phyloP scores from a whole-genome alignment of 2,329 filamentous ascomycete species.

The Fusarium sororula region DNA sequence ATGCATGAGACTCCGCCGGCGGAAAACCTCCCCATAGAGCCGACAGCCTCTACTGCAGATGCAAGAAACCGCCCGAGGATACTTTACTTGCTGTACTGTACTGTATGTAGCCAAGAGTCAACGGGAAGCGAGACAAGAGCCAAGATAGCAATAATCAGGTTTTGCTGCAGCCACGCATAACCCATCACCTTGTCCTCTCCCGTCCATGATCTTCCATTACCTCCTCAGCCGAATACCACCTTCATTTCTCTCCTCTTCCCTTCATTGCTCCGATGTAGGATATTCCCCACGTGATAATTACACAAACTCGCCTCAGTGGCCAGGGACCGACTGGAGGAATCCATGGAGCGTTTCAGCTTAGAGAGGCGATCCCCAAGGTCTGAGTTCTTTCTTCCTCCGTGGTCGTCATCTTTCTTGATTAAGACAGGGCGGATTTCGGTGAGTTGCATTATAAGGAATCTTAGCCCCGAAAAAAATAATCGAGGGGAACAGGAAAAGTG shows the following conservation, averaged over 20 bases:
- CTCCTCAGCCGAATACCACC: background rate
- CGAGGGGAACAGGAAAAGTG: background rate
- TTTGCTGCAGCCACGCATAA: background rate
- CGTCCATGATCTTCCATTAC: background rate
- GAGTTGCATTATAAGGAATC: conserved; percentile 11
- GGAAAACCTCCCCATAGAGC: background rate
- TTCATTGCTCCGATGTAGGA: background rate
- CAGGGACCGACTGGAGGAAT: background rate
- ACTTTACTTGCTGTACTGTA: background rate
- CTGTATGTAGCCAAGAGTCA: background rate
- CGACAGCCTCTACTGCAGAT: background rate
- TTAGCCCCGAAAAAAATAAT: conserved; percentile 8
- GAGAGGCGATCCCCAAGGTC: conserved; percentile 2
- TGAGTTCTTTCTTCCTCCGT: background rate
- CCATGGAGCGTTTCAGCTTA: conserved; percentile 15
- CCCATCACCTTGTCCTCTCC: background rate
- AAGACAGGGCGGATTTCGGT: background rate
- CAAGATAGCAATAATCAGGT: conserved; percentile 14
- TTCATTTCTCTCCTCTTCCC: background rate
- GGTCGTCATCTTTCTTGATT: background rate
- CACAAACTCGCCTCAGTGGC: conserved; percentile 12
- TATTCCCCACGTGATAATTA: conserved; percentile 12
- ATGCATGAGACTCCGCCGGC: background rate
- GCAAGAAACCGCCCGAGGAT: background rate
- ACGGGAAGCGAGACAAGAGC: conserved; percentile 2